Evolutionary conservation across 371 early-diverging fungal genomes (phyloP), one percentile per base, ranked within the genome.

Genomic region (Apophysomyces trapeziformis): DNA sequence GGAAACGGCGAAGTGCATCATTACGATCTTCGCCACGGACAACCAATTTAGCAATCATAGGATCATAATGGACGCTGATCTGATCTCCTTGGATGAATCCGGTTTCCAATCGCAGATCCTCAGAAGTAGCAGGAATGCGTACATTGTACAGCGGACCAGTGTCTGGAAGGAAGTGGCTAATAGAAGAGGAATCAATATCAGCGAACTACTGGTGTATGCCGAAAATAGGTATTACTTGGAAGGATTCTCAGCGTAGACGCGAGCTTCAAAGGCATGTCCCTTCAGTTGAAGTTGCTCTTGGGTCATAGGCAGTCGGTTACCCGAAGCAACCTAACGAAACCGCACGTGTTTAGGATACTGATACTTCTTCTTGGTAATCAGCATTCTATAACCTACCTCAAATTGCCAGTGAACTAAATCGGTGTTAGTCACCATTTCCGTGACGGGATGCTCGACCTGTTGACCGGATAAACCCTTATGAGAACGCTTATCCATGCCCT

Each of bases 221-320:
- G 32, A 26, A 26, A 26, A 26, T 3, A 26, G 2, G 2, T 26
- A 73, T 78, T 88, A 90, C 86, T 92, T 91, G 45, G 82, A 86
- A 1, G 98, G 96, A 74, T 96, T 95, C 84, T 99, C 99, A 43
- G 99, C 99, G 76, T 97, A 98, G 63, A 99, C 93, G 73, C 99
- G 91, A 1, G 98, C 95, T 78, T 97, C 99, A 67, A 99, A 96
- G 11, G 98, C 96, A 75, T 96, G 96, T 14, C 96, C 97, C 44
- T 85, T 76, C 64, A 90, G 76, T 41, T 72, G 65, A 26, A 96
- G 76, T 39, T 95, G 88, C 18, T 87, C 72, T 76, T 96, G 96
- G 12, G 76, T 74, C 68, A 84, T 68, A 26, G 94, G 94, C 54
- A 96, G 77, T 12, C 75, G 79, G 76, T 94, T 94, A 13, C 95